These are phyloP conservation scores for Bipolaris oryzae DNA, from an alignment of 2,329 filamentous ascomycete species.

Conservation along the genomic window DNA sequence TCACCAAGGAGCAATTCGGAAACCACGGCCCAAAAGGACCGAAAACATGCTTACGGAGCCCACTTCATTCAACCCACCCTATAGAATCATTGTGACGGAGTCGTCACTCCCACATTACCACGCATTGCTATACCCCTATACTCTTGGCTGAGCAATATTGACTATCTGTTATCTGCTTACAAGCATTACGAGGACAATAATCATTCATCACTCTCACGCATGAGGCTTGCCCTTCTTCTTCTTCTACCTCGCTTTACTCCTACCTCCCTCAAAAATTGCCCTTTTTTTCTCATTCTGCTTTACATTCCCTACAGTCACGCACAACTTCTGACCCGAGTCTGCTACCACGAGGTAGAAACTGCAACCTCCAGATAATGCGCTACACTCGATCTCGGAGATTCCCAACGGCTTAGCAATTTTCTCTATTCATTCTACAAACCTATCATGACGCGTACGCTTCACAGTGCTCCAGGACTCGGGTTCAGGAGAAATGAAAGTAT, in stretches of 20 bases:
- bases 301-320: not conserved
- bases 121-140: not conserved
- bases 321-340: not conserved
- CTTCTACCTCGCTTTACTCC: not conserved
- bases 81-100: not conserved
- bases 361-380: conserved; percentile 2
- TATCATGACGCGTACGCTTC: not conserved
- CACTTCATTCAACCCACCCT: not conserved
- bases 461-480: not conserved
- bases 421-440: conserved; percentile 1
- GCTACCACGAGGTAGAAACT: conserved; percentile 7
- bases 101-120: not conserved
- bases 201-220: not conserved
- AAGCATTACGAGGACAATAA: not conserved
- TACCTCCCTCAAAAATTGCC: not conserved
- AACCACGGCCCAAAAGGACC: not conserved
- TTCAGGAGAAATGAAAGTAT: not conserved
- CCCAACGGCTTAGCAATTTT: conserved; percentile 4
- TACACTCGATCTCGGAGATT: conserved; percentile 8
- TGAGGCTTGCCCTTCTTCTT: not conserved
- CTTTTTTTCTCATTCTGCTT: not conserved
- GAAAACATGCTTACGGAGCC: not conserved
- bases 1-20: not conserved
- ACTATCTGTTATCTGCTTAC: not conserved
- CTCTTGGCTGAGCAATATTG: not conserved